Evolutionary conservation across 441 rosid genomes (phyloP).

Genomic region (Gossypium laxum): DNA sequence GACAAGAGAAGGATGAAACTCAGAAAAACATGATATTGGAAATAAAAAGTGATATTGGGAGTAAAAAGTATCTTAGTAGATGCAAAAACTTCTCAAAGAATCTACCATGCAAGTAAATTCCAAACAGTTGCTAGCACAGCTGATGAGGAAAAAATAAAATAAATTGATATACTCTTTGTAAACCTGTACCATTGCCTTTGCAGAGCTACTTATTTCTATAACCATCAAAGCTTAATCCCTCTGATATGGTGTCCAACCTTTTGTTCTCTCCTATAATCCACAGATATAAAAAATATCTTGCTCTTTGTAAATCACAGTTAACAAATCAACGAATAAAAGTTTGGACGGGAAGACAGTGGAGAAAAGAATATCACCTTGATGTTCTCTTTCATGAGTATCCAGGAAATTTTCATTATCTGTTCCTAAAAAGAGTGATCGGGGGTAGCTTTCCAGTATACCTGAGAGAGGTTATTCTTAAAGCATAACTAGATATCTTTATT

Average conservation of each 20-base stretch:
- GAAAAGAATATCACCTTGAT: constrained; percentile 44
- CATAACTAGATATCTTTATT: neutral
- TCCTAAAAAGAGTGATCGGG: constrained; percentile 65
- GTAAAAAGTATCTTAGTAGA: neutral
- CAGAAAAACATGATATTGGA: neutral
- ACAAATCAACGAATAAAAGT: neutral
- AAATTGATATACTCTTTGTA: neutral
- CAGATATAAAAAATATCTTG: constrained; percentile 3
- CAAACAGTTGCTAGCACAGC: neutral
- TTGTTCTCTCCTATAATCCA: constrained; percentile 51
- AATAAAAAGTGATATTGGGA: too few species aligned
- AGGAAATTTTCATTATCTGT: constrained; percentile 48
- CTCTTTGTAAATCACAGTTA: neutral
- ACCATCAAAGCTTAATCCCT: constrained; percentile 71
- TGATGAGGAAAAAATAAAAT: neutral
- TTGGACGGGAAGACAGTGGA: neutral
- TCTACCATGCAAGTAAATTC: neutral
- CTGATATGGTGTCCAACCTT: constrained; percentile 73
- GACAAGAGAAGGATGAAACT: neutral
- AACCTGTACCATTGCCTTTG: constrained; percentile 20
- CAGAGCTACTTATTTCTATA: constrained; percentile 52
- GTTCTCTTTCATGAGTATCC: constrained; percentile 78
- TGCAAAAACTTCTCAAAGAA: neutral
- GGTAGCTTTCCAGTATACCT: constrained; percentile 74
- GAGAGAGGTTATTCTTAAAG: constrained; percentile 8